These are phyloP conservation scores for Xylaria bambusicola DNA, from an alignment of 495 filamentous ascomycete species.

Conservation along the genomic window DNA sequence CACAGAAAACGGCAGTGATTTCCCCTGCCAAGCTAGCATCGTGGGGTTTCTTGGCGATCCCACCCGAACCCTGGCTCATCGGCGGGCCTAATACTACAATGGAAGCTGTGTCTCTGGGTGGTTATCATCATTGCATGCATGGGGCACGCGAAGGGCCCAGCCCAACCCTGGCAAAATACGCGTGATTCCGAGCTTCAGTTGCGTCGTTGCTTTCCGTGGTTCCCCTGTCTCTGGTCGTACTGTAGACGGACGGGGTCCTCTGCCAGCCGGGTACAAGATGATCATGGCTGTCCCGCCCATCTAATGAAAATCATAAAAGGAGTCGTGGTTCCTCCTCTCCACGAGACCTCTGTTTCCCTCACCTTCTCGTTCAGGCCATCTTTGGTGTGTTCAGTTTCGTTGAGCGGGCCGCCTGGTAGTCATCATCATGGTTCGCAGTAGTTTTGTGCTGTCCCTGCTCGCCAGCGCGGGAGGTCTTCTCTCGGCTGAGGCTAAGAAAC, in stretches of 20 bases:
- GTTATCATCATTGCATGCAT: slow-evolving; percentile 5
- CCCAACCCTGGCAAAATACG: slow-evolving; percentile 2
- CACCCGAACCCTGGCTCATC: slow-evolving; percentile 1
- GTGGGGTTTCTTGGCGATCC: slow-evolving; percentile 14
- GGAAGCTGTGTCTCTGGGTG: slow-evolving; percentile 15
- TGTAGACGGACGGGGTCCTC: background rate
- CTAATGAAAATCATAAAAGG: background rate
- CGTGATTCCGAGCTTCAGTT: slow-evolving; percentile 18
- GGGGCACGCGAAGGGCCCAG: background rate
- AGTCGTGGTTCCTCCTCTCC: background rate
- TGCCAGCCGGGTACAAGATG: slow-evolving; percentile 12
- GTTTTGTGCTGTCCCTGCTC: slow-evolving; percentile 37
- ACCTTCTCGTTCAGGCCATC: slow-evolving; percentile 15
- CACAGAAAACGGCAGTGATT: background rate
- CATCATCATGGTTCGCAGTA: slow-evolving; percentile 31
- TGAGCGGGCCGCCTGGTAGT: background rate
- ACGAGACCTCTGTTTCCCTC: slow-evolving; percentile 4
- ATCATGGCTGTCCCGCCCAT: slow-evolving; percentile 6
- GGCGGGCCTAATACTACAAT: slow-evolving; percentile 16
- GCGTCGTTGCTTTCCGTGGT: slow-evolving; percentile 6
- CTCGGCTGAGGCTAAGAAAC: slow-evolving; percentile 28
- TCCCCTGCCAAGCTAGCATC: slow-evolving; percentile 19
- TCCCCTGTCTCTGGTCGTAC: background rate
- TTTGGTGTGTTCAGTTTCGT: slow-evolving; percentile 13
- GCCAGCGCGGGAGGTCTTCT: slow-evolving; percentile 33